Evolutionary conservation across 1,284 basidiomycete genomes (phyloP).

Genomic region (Sphagnurus paluster): DNA sequence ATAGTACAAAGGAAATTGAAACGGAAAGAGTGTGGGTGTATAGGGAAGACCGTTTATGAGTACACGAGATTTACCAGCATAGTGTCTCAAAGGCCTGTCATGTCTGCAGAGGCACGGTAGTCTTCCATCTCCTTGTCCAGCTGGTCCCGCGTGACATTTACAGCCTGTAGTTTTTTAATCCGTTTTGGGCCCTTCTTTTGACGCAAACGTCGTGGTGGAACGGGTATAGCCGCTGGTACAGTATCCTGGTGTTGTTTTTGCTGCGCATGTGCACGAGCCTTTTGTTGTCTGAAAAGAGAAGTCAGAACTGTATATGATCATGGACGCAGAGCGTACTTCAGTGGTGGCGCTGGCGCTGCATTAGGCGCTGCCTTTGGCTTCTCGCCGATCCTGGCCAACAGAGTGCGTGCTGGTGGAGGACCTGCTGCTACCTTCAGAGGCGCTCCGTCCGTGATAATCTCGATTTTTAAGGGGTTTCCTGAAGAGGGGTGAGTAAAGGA

Average conservation of each 20-base stretch:
- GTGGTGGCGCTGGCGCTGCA: no score
- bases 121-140: slow-evolving; percentile 76
- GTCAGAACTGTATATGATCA: no score
- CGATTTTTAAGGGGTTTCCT: slow-evolving; percentile 71
- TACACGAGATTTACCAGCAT: no score
- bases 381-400: slow-evolving; percentile 29
- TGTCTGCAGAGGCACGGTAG: slow-evolving; percentile 46
- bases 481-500: not conserved
- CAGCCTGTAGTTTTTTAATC: slow-evolving; percentile 49
- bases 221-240: slow-evolving; percentile 8
- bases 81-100: slow-evolving; percentile 13
- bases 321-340: no score
- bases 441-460: slow-evolving; percentile 53
- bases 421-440: slow-evolving; percentile 16
- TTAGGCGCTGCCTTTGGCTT: no score
- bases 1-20: not conserved
- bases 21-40: not conserved
- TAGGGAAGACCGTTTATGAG: no score
- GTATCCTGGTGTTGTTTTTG: slow-evolving; percentile 19
- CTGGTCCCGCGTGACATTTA: slow-evolving; percentile 43
- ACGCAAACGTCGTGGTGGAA: slow-evolving; percentile 34
- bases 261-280: slow-evolving; percentile 17
- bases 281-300: slow-evolving; percentile 11
- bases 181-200: slow-evolving; percentile 67
- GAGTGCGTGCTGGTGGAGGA: slow-evolving; percentile 26